Percentiles rank a stretch among this genome's conserved stretches.
phyloP scores from a whole-genome alignment of 2,329 filamentous ascomycete genomes.

The Bretziella fagacearum region DNA sequence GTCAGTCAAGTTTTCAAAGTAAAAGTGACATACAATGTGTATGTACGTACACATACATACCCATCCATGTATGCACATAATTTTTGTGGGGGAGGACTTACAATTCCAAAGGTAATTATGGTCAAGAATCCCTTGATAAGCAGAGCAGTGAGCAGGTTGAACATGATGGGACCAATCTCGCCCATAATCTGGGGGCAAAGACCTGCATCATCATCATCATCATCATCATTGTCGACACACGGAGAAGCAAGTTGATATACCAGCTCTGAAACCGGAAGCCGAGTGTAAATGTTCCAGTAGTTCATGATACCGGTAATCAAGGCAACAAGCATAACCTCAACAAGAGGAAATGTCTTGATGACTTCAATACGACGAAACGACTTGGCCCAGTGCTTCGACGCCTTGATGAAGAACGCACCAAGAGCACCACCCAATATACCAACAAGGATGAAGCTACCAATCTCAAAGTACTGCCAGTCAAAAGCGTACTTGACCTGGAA shows the following conservation, averaged over 20 bases:
- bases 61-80: background rate
- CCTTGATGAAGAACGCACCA: constrained; percentile 93
- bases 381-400: constrained; percentile 74
- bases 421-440: constrained; percentile 69
- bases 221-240: constrained; percentile 53
- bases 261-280: constrained; percentile 75
- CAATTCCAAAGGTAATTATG: constrained; percentile 79
- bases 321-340: constrained; percentile 81
- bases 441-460: constrained; percentile 68
- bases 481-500: constrained; percentile 83
- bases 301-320: constrained; percentile 67
- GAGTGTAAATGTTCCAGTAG: constrained; percentile 89
- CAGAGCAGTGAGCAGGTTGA: constrained; percentile 59
- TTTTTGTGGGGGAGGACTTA: constrained; percentile 26
- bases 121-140: constrained; percentile 81
- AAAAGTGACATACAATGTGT: too few species aligned
- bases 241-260: constrained; percentile 81
- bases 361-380: constrained; percentile 64
- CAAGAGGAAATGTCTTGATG: constrained; percentile 68
- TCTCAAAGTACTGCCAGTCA: constrained; percentile 90
- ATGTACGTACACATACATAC: background rate
- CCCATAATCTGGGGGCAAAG: constrained; percentile 58
- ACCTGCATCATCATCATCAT: constrained; percentile 42
- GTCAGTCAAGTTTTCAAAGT: background rate
- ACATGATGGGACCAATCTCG: constrained; percentile 63